Conservation (phyloP, 768 basidiomycete species). For the Tylopilus plumbeoviolaceoides region DNA sequence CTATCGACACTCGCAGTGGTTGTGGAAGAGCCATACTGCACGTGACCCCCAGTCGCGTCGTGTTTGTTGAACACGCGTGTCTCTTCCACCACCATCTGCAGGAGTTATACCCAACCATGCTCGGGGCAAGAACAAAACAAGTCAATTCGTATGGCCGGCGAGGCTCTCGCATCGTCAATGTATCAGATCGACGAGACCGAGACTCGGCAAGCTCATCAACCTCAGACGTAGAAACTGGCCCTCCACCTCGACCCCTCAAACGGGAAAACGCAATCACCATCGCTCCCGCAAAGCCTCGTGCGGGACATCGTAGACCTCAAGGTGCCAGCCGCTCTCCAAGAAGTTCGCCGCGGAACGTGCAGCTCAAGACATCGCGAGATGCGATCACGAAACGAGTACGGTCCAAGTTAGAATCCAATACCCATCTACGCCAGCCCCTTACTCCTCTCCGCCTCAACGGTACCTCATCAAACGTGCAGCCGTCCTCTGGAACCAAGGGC, state of each 20-base stretch:
- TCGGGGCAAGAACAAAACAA: conserved; percentile 59
- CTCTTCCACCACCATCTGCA: too few relatives aligned
- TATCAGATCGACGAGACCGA: conserved; percentile 31
- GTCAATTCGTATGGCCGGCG: conserved; percentile 65
- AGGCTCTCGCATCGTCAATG: conserved; percentile 54
- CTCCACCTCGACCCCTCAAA: conserved; percentile 7
- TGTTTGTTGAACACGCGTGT: conserved; percentile 9
- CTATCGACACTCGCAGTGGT: conserved; percentile 64
- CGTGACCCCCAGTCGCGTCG: conserved; percentile 19
- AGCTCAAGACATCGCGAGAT: conserved; percentile 13
- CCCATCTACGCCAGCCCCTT: conserved; percentile 37
- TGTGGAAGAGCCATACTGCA: conserved; percentile 67
- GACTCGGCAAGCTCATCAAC: conserved; percentile 12
- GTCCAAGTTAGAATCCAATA: conserved; percentile 13
- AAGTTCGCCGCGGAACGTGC: conserved; percentile 19
- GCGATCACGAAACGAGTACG: conserved; percentile 13
- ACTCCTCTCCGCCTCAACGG: conserved; percentile 37
- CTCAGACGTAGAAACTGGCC: conserved; percentile 36
- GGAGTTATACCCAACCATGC: conserved; percentile 34
- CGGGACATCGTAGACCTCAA: conserved; percentile 10
- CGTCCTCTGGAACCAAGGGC: conserved; percentile 18
- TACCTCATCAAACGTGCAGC: conserved; percentile 34
- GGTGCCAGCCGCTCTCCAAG: conserved; percentile 16
- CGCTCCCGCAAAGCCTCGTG: conserved; percentile 19
- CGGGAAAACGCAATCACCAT: conserved; percentile 23